These are phyloP conservation scores for Leccinum variabile DNA, from an alignment of 1,284 basidiomycete genomes.

Conservation along the genomic window DNA sequence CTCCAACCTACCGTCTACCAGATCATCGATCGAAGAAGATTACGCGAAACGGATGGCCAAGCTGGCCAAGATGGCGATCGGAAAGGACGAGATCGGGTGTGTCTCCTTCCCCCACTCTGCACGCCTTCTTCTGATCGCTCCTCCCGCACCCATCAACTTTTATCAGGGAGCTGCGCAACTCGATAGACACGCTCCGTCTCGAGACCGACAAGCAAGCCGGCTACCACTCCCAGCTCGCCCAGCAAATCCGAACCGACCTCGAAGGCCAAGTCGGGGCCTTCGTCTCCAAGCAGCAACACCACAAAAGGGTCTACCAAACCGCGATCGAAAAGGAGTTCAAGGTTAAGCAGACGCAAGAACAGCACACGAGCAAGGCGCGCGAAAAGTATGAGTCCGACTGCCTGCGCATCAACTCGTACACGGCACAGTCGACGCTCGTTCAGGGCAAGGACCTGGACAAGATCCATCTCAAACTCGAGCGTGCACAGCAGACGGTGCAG, in stretches of 20 bases:
- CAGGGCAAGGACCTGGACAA: slow-evolving; percentile 96
- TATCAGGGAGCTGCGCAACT: slow-evolving; percentile 72
- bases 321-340: slow-evolving; percentile 88
- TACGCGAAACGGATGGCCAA: slow-evolving; percentile 88
- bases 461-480: slow-evolving; percentile 84
- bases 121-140: slow-evolving; percentile 17
- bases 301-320: slow-evolving; percentile 72
- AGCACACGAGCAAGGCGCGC: slow-evolving; percentile 82
- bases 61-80: slow-evolving; percentile 76
- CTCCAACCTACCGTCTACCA: not conserved
- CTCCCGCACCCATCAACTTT: not conserved
- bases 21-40: slow-evolving; percentile 89
- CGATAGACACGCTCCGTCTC: slow-evolving; percentile 73
- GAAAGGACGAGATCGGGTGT: slow-evolving; percentile 89
- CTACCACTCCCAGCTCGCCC: slow-evolving; percentile 67
- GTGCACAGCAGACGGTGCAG: slow-evolving; percentile 86
- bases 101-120: not conserved
- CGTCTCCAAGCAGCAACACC: slow-evolving; percentile 64
- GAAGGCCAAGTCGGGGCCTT: slow-evolving; percentile 72
- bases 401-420: slow-evolving; percentile 92
- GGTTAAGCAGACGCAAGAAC: slow-evolving; percentile 81
- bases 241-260: slow-evolving; percentile 77
- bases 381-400: slow-evolving; percentile 96
- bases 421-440: slow-evolving; percentile 89
- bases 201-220: slow-evolving; percentile 86